A percentile compares a stretch with the other conserved stretches of the same genome.
Evolutionary conservation across 2,329 filamentous ascomycete species (phyloP).

Genomic region (Sarocladium strictum): DNA sequence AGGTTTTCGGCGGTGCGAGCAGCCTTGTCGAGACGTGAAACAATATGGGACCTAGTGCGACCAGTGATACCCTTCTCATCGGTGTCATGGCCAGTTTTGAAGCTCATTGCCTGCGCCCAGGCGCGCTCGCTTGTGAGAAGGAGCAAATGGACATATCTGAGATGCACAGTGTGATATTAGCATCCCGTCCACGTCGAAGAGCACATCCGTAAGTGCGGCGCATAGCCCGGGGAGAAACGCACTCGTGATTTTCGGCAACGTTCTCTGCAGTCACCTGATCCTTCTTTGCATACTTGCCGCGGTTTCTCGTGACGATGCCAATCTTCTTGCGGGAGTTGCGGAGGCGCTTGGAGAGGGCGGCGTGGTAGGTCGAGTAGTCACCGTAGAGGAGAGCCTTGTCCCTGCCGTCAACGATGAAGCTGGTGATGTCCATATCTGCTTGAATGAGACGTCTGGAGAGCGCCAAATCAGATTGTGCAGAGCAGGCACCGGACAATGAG

Average conservation of each 20-base stretch:
- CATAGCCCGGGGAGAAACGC: constrained; percentile 25
- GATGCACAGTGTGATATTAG: constrained; percentile 5
- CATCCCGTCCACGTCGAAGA: not conserved
- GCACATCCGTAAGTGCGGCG: not conserved
- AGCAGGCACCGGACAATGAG: not conserved
- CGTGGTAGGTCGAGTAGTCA: constrained; percentile 81
- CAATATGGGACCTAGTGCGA: constrained; percentile 77
- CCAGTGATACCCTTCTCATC: constrained; percentile 76
- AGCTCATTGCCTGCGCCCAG: constrained; percentile 93
- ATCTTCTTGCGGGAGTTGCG: constrained; percentile 81
- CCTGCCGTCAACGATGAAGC: constrained; percentile 70
- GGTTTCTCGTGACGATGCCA: constrained; percentile 74
- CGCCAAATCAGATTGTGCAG: not conserved
- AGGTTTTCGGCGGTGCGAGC: constrained; percentile 63
- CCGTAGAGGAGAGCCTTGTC: constrained; percentile 82
- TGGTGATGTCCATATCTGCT: constrained; percentile 77
- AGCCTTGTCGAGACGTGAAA: constrained; percentile 80
- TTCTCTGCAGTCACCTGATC: constrained; percentile 66
- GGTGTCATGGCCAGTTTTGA: constrained; percentile 76
- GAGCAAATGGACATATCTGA: constrained; percentile 69
- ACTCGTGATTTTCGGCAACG: constrained; percentile 71
- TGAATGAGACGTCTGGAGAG: not conserved
- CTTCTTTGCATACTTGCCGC: constrained; percentile 76
- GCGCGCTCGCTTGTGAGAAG: constrained; percentile 84
- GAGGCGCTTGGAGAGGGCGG: constrained; percentile 72